A percentile compares a stretch with the other conserved stretches of the same genome.
Evolutionary conservation across 2,329 filamentous ascomycete genomes (phyloP).

Genomic region (Penicillium fuscoglaucum): DNA sequence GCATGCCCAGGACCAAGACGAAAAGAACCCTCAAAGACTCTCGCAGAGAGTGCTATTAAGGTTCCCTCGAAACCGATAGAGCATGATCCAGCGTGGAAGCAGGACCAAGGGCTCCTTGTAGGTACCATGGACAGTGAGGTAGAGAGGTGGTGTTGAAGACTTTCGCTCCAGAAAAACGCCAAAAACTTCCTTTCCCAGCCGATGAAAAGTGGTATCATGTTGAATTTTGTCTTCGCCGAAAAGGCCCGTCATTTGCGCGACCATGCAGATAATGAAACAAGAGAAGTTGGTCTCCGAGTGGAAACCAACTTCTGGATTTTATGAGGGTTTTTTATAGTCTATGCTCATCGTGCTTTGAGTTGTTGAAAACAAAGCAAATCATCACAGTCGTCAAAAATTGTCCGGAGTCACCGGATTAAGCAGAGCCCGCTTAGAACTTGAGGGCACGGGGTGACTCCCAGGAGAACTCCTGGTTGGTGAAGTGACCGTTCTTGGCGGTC

Average conservation of each 20-base stretch:
- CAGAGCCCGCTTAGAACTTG: constrained; percentile 68
- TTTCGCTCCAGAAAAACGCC: constrained; percentile 45
- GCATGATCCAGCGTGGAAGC: constrained; percentile 9
- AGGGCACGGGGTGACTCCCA: constrained; percentile 99
- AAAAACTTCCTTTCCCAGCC: constrained; percentile 42
- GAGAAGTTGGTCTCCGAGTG: constrained; percentile 26
- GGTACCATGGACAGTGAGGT: constrained; percentile 18
- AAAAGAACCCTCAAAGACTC: constrained; percentile 8
- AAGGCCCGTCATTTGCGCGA: constrained; percentile 36
- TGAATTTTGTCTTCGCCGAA: constrained; percentile 48
- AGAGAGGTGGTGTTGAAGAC: constrained; percentile 42
- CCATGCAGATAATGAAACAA: constrained; percentile 43
- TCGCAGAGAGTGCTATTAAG: constrained; percentile 4
- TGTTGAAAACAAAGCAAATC: constrained; percentile 54
- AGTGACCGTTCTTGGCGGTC: constrained; percentile 99
- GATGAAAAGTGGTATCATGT: constrained; percentile 51
- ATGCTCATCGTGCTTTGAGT: constrained; percentile 48
- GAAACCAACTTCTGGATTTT: constrained; percentile 19
- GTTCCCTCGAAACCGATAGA: constrained; percentile 7
- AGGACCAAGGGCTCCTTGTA: constrained; percentile 5
- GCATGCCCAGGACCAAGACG: constrained; percentile 25
- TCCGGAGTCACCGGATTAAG: constrained; percentile 22
- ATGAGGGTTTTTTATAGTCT: constrained; percentile 35
- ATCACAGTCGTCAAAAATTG: constrained; percentile 46
- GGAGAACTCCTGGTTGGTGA: constrained; percentile 95